These are phyloP conservation scores for Arbutus unedo DNA, from an alignment of 148 eudicot species.

Conservation along the genomic window DNA sequence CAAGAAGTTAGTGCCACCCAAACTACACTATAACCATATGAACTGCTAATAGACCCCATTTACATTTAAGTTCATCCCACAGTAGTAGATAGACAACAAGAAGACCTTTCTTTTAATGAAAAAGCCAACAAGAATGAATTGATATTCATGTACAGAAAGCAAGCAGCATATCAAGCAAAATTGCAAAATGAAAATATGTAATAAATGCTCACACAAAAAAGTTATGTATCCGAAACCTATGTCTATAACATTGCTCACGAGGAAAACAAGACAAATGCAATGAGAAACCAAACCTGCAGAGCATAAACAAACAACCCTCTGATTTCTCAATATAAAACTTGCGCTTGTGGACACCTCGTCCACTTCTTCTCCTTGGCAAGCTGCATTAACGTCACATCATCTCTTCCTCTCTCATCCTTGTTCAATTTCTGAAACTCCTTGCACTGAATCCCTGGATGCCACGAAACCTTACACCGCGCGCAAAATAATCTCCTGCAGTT, in stretches of 20 bases:
- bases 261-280: background rate
- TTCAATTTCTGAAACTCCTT: slow-evolving; percentile 40
- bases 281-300: slow-evolving; percentile 45
- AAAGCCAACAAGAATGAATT: background rate
- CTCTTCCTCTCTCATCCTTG: slow-evolving; percentile 49
- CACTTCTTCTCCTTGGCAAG: slow-evolving; percentile 58
- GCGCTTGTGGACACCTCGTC: slow-evolving; percentile 66
- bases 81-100: background rate
- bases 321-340: slow-evolving; percentile 52
- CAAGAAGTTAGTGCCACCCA: background rate
- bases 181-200: background rate
- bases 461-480: slow-evolving; percentile 57
- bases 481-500: slow-evolving; percentile 53
- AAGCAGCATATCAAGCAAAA: background rate
- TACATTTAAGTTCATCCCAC: background rate
- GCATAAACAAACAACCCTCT: slow-evolving; percentile 54
- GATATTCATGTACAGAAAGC: background rate
- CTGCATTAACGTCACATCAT: slow-evolving; percentile 48
- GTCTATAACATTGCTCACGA: no score
- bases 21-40: background rate
- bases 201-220: no score
- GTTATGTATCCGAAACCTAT: no score
- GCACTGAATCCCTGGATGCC: slow-evolving; percentile 59
- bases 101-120: no score
- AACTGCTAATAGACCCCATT: background rate